These are phyloP conservation scores for Syzygium syzygioides DNA, from an alignment of 441 rosid genomes.

Conservation along the genomic window DNA sequence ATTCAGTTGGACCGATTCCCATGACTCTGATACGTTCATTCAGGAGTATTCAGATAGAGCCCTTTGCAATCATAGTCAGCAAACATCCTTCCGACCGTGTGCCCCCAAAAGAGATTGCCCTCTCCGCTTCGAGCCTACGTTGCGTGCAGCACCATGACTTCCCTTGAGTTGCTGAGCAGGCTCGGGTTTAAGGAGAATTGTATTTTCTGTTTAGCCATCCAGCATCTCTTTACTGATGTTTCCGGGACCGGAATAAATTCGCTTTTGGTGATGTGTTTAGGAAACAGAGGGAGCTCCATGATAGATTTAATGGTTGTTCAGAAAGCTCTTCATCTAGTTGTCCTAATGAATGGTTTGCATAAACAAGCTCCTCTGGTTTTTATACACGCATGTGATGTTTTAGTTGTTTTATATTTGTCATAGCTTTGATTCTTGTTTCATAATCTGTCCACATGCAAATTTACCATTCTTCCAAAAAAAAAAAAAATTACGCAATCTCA, in stretches of 20 bases:
- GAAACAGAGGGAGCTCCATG: background rate
- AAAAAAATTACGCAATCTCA: background rate
- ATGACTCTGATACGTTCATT: background rate
- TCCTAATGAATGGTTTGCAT: background rate
- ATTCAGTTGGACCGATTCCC: background rate
- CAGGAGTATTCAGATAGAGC: background rate
- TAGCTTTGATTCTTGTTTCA: background rate
- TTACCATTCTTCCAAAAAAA: background rate
- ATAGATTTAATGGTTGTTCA: background rate
- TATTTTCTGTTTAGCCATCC: background rate
- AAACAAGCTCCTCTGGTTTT: background rate
- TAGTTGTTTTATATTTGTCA: background rate
- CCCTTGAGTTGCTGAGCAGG: background rate
- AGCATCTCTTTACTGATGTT: background rate
- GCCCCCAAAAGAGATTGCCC: background rate
- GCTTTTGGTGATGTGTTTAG: background rate
- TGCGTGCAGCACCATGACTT: background rate
- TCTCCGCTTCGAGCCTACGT: background rate
- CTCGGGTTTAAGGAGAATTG: background rate
- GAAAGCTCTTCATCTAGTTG: background rate
- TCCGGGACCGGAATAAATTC: background rate
- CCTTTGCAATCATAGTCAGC: background rate
- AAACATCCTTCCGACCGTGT: background rate
- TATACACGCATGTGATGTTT: background rate
- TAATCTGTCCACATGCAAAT: background rate